Evolutionary conservation across 257 asterid species (phyloP).

Genomic region (Solanum appendiculatum): DNA sequence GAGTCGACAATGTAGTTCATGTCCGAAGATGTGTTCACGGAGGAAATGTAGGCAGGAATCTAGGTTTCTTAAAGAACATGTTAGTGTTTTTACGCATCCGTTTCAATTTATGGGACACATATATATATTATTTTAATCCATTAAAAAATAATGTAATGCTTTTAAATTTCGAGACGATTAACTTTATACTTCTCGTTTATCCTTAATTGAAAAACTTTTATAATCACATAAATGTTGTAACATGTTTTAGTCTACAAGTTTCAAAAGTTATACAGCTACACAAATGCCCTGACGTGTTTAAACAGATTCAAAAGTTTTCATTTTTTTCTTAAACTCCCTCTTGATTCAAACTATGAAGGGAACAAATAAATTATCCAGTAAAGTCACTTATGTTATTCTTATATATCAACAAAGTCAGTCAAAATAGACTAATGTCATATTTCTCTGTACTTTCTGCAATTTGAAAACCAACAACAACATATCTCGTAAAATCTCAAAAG

Average conservation of each 20-base stretch:
- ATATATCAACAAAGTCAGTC: no score
- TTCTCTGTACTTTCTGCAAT: no score
- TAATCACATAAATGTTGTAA: not conserved
- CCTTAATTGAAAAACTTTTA: not conserved
- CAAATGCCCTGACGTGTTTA: not conserved
- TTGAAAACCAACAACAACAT: not conserved
- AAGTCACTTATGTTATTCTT: no score
- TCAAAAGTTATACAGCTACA: not conserved
- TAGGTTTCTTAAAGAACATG: not conserved
- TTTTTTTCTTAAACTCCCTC: not conserved
- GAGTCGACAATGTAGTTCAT: not conserved
- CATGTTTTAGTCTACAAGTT: not conserved
- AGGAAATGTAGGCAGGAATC: constrained; percentile 5
- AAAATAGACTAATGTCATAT: no score
- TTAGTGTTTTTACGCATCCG: not conserved
- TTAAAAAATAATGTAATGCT: not conserved
- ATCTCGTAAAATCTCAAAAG: no score
- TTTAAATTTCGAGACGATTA: not conserved
- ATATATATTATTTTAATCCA: not conserved
- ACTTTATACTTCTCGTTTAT: not conserved
- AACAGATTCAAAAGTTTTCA: not conserved
- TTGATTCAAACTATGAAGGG: no score
- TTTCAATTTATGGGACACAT: not conserved
- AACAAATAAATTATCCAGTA: no score
- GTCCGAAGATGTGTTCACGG: not conserved